Conservation (phyloP, 2,329 filamentous ascomycete genomes). For the Cordyceps cateniannulata region DNA sequence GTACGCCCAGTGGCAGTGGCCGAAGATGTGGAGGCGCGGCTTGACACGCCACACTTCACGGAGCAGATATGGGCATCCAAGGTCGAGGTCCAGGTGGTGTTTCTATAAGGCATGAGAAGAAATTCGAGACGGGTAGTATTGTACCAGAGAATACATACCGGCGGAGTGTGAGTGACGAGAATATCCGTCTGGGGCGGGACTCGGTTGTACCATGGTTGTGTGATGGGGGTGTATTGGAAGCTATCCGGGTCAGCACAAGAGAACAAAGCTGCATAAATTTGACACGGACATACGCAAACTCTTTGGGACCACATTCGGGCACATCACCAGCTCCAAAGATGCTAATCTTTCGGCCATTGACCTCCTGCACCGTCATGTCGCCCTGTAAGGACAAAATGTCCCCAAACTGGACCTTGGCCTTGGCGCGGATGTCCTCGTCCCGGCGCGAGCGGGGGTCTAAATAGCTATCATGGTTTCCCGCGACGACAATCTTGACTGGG, state of each 20-base stretch:
- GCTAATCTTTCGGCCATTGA: conserved; percentile 46
- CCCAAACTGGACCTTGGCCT: conserved; percentile 56
- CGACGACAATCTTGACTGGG: conserved; percentile 71
- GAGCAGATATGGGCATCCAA: conserved; percentile 67
- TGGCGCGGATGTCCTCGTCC: conserved; percentile 46
- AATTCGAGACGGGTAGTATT: neutral
- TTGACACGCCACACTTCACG: conserved; percentile 67
- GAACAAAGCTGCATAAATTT: neutral
- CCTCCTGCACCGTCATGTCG: conserved; percentile 54
- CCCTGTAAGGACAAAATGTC: conserved; percentile 71
- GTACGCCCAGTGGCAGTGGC: conserved; percentile 73
- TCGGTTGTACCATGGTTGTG: conserved; percentile 65
- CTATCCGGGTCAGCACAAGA: conserved; percentile 23
- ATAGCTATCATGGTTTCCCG: conserved; percentile 85
- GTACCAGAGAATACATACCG: conserved; percentile 35
- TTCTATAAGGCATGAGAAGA: conserved; percentile 31
- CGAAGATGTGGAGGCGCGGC: conserved; percentile 74
- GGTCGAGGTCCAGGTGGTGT: conserved; percentile 60
- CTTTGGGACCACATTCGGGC: conserved; percentile 63
- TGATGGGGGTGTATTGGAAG: conserved; percentile 64
- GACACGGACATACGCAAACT: conserved; percentile 48
- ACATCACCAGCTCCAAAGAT: conserved; percentile 80
- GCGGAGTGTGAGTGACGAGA: conserved; percentile 75
- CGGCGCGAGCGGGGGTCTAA: conserved; percentile 63
- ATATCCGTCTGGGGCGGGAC: conserved; percentile 70